Evolutionary conservation across 2,329 filamentous ascomycete genomes (phyloP), one percentile per base, ranked within the genome.

Genomic region (Leptodontidium sp.): DNA sequence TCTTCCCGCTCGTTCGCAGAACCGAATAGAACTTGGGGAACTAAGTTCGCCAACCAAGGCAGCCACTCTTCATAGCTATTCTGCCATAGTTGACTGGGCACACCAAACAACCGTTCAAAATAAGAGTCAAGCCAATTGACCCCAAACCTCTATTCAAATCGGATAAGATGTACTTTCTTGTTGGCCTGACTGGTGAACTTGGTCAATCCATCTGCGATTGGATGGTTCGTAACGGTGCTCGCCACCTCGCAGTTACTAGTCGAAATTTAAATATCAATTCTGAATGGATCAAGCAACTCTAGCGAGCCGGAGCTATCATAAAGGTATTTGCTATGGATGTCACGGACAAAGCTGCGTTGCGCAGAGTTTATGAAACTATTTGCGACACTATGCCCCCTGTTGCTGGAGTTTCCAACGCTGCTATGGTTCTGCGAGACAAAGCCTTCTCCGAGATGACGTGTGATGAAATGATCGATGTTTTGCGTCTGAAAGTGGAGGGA

Each of bases 351-450:
- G 35, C 17, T 8, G 40, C 55, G 14, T 14, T 66, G 15, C 32
- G 21, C 47, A 53, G 35, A 21, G 50, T 38, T 32, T 21, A 59
- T 12, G 53, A 53, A 6, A 57, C 32, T 8, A 62, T 66, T 38
- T 29, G 43, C 29, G 43, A 62, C 72, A 8, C 75, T 81, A 49
- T 75, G 82, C 68, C 67, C 32, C 11, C 78, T 0, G 78, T 85
- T 50, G 78, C 71, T 0, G 84, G 84, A 21, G 80, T 84, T 0
- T 77, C 76, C 2, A 78, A 84, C 43, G 83, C 78, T 1, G 82
- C 83, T 7, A 81, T 84, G 80, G 79, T 85, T 1, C 76, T 86
- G 0, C 66, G 74, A 2, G 82, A 85, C 68, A 65, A n/a, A 1
- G 58, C 75, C 1, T 77, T 83, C 57, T 49, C 53, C 8, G 73